phyloP scores from a whole-genome alignment of 163 green algal species.

The Scenedesmus sp. region DNA sequence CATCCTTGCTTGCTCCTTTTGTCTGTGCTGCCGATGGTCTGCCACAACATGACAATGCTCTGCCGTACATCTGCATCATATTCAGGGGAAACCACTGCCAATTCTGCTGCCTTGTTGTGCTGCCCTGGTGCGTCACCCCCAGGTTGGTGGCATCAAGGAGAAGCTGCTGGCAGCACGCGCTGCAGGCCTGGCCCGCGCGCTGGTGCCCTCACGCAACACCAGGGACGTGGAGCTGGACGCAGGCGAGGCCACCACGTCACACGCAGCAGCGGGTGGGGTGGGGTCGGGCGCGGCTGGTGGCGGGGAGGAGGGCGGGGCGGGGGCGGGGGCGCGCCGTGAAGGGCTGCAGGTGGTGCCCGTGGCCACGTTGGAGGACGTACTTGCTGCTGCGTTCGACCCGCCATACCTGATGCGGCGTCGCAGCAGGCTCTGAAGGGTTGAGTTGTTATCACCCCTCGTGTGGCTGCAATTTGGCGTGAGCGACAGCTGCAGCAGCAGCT shows the following conservation, averaged over 20 bases:
- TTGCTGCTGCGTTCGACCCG: slow-evolving; percentile 83
- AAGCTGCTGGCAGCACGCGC: slow-evolving; percentile 87
- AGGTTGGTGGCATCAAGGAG: slow-evolving; percentile 87
- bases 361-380: slow-evolving; percentile 78
- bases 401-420: slow-evolving; percentile 59
- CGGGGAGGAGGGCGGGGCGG: neutral
- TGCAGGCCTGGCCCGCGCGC: slow-evolving; percentile 79
- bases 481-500: neutral
- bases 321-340: neutral
- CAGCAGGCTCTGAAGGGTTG: slow-evolving; percentile 25
- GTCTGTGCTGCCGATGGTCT: neutral
- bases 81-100: neutral
- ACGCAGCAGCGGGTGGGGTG: neutral
- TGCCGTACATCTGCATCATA: neutral
- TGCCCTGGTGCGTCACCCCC: neutral
- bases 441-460: neutral
- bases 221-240: slow-evolving; percentile 73
- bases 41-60: neutral
- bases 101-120: neutral
- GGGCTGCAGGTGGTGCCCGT: slow-evolving; percentile 48
- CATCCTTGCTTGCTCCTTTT: neutral
- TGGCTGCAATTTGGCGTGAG: neutral
- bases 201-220: slow-evolving; percentile 85
- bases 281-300: neutral
- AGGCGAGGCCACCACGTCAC: slow-evolving; percentile 12